Percentiles rank a stretch among this genome's conserved stretches.
Evolutionary conservation across 306 rosid genomes (phyloP).

Genomic region (Ziziphus jujuba): DNA sequence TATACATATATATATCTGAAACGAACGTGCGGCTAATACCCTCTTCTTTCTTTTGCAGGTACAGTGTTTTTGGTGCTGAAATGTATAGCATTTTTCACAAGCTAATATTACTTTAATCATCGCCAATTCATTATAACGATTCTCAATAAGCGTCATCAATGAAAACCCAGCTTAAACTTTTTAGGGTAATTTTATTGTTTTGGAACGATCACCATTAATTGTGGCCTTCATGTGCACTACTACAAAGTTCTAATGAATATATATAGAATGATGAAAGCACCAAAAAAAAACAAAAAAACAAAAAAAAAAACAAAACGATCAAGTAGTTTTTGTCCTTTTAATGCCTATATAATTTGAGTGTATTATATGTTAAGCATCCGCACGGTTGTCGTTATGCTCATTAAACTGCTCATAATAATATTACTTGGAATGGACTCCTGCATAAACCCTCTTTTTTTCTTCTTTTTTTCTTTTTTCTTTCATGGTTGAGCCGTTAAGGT

Average conservation of each 20-base stretch:
- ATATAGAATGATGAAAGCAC: slow-evolving; percentile 28
- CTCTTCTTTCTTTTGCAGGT: slow-evolving; percentile 33
- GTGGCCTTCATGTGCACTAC: neutral
- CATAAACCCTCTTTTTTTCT: too few species aligned
- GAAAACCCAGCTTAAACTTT: neutral
- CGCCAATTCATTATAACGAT: slow-evolving; percentile 24
- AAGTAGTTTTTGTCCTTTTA: neutral
- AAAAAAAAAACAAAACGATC: neutral
- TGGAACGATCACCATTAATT: neutral
- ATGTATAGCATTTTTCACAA: slow-evolving; percentile 5
- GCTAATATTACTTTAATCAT: slow-evolving; percentile 22
- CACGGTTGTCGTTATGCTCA: slow-evolving; percentile 24
- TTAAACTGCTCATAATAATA: slow-evolving; percentile 28
- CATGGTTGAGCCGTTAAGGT: too few species aligned
- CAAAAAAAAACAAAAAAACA: neutral
- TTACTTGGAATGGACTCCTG: slow-evolving; percentile 14
- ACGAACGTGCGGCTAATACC: slow-evolving; percentile 43
- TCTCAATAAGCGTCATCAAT: slow-evolving; percentile 13
- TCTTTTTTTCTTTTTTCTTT: too few species aligned
- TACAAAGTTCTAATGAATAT: slow-evolving; percentile 5
- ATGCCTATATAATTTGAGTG: slow-evolving; percentile 16
- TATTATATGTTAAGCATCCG: slow-evolving; percentile 38
- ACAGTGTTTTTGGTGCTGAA: neutral
- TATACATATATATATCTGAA: slow-evolving; percentile 37
- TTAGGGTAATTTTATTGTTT: neutral